phyloP scores from a whole-genome alignment of 441 rosid genomes.

The Euphorbia corollata region DNA sequence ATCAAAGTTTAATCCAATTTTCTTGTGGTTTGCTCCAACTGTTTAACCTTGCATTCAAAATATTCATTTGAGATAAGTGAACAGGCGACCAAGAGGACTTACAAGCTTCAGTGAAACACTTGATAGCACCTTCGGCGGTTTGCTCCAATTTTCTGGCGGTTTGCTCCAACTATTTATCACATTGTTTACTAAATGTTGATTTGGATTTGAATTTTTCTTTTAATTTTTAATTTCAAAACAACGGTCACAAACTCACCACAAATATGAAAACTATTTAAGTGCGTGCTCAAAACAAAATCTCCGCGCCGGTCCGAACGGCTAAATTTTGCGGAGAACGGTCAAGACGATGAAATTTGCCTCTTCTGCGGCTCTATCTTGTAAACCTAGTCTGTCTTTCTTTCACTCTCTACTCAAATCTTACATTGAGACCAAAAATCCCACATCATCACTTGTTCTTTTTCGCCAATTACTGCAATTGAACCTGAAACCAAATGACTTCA shows the following conservation, averaged over 20 bases:
- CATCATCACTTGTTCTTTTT: slow-evolving; percentile 37
- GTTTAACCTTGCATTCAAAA: no score
- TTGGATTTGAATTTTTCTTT: no score
- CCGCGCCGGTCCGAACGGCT: not conserved
- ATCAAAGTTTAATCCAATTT: no score
- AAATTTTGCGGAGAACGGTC: slow-evolving; percentile 12
- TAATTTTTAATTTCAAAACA: no score
- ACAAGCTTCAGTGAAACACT: no score
- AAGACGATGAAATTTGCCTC: slow-evolving; percentile 31
- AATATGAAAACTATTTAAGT: not conserved
- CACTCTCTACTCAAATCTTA: slow-evolving; percentile 41
- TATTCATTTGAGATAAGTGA: no score
- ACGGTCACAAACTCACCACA: not conserved
- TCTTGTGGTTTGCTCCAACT: no score
- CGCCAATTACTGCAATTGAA: slow-evolving; percentile 44
- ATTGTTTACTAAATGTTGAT: no score
- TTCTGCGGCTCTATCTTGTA: slow-evolving; percentile 13
- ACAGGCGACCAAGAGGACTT: no score
- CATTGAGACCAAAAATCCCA: slow-evolving; percentile 28
- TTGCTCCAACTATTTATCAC: no score
- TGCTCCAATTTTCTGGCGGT: no score
- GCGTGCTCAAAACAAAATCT: not conserved
- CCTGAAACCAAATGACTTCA: slow-evolving; percentile 43
- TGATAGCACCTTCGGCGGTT: no score
- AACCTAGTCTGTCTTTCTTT: slow-evolving; percentile 31